phyloP scores from a whole-genome alignment of 306 rosid genomes.

The Nissolia schottii region DNA sequence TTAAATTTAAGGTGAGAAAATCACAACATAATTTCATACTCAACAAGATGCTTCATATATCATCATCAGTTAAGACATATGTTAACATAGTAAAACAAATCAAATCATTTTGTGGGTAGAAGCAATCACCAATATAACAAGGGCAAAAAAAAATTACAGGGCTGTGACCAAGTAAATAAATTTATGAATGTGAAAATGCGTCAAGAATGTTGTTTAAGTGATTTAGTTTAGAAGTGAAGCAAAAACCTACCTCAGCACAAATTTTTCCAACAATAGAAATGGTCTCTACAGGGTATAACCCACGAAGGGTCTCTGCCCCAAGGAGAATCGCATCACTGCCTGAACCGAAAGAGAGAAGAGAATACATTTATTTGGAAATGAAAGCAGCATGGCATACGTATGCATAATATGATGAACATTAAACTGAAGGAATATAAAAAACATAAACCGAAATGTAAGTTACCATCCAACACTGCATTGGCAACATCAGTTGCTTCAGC shows the following conservation, averaged over 20 bases:
- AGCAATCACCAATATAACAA: neutral
- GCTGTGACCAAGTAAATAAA: neutral
- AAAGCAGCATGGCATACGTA: constrained; percentile 2
- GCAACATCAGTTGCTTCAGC: constrained; percentile 99
- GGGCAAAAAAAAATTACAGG: neutral
- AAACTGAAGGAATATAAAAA: constrained; percentile 17
- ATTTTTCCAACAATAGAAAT: constrained; percentile 85
- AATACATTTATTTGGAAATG: neutral
- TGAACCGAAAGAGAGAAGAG: constrained; percentile 29
- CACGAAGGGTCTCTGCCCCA: constrained; percentile 94
- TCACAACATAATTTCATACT: constrained; percentile 3
- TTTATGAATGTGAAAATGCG: neutral
- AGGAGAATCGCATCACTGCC: constrained; percentile 96
- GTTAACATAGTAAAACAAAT: neutral
- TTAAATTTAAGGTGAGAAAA: neutral
- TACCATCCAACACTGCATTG: constrained; percentile 97
- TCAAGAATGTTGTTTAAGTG: constrained; percentile 4
- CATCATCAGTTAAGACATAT: neutral
- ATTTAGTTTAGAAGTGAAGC: too few species aligned
- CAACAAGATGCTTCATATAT: neutral
- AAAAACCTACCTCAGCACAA: constrained; percentile 72
- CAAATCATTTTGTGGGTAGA: neutral
- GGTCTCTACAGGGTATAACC: constrained; percentile 88
- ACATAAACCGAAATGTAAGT: neutral
- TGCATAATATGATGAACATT: neutral